Conservation (phyloP, 2,329 filamentous ascomycete genomes). For the Harringtonia lauricola region DNA sequence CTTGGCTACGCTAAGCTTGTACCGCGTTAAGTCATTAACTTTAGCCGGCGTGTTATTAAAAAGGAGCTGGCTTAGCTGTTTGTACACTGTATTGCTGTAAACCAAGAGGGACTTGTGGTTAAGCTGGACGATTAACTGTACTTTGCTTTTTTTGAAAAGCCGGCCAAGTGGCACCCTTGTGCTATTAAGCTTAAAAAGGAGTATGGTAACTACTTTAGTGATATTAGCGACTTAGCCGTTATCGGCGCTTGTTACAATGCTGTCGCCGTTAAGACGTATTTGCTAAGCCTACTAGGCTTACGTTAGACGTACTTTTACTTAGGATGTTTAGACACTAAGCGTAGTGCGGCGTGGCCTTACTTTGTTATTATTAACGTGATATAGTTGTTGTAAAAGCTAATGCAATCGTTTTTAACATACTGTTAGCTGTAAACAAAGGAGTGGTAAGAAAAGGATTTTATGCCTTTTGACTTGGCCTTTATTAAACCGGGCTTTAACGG, state of each 20-base stretch:
- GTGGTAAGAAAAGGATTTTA: conserved; percentile 69
- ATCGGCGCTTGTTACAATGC: too few relatives aligned
- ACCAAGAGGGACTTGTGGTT: conserved; percentile 69
- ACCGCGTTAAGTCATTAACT: too few relatives aligned
- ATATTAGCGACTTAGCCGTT: too few relatives aligned
- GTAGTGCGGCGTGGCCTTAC: conserved; percentile 41
- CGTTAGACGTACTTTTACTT: conserved; percentile 75
- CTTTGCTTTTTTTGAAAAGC: too few relatives aligned
- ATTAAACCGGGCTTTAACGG: too few relatives aligned
- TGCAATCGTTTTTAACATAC: too few relatives aligned
- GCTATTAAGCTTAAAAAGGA: conserved; percentile 85
- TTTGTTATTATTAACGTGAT: conserved; percentile 59
- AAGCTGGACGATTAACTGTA: too few relatives aligned
- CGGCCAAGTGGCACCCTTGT: conserved; percentile 26
- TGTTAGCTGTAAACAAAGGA: too few relatives aligned
- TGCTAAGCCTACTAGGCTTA: conserved; percentile 34
- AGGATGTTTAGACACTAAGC: conserved; percentile 47
- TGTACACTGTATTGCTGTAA: conserved; percentile 50
- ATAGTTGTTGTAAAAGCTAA: too few relatives aligned
- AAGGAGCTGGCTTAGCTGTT: conserved; percentile 52
- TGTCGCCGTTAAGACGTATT: too few relatives aligned
- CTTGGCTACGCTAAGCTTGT: too few relatives aligned
- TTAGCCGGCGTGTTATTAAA: conserved; percentile 34
- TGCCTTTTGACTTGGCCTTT: too few relatives aligned
- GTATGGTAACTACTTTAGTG: conserved; percentile 65